These are phyloP conservation scores for Cutaneotrichosporon cyanovorans DNA, from an alignment of 1,284 basidiomycete species.

Conservation along the genomic window DNA sequence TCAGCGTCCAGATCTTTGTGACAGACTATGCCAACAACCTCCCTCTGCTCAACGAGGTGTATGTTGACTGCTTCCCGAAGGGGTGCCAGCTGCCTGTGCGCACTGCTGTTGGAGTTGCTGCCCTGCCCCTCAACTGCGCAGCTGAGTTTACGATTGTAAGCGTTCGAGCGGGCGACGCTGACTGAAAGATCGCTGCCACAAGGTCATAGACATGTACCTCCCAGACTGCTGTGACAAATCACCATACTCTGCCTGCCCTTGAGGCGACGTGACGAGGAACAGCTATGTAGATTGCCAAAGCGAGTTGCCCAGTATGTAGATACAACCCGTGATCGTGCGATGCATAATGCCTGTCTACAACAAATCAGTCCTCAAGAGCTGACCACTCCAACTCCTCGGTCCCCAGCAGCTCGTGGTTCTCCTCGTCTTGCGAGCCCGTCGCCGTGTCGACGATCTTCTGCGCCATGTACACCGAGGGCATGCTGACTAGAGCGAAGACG, in stretches of 20 bases:
- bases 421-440: slow-evolving; percentile 1
- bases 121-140: slow-evolving; percentile 6
- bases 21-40: slow-evolving; percentile 10
- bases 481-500: slow-evolving; percentile 18
- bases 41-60: slow-evolving; percentile 11
- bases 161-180: not conserved
- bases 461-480: slow-evolving; percentile 28
- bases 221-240: no score
- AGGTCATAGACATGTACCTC: no score
- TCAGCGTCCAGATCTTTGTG: slow-evolving; percentile 10
- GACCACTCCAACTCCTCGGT: not conserved
- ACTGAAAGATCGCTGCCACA: no score
- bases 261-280: no score
- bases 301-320: no score
- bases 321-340: no score
- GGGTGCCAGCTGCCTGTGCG: slow-evolving; percentile 6
- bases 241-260: no score
- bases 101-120: slow-evolving; percentile 13
- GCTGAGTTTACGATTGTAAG: slow-evolving; percentile 15
- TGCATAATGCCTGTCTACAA: not conserved
- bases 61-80: slow-evolving; percentile 9
- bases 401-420: not conserved
- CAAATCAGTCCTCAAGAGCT: not conserved
- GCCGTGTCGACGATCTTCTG: slow-evolving; percentile 5
- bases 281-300: no score